Conservation (phyloP, 352 stramenopile genomes). For the Phytophthora pistaciae region DNA sequence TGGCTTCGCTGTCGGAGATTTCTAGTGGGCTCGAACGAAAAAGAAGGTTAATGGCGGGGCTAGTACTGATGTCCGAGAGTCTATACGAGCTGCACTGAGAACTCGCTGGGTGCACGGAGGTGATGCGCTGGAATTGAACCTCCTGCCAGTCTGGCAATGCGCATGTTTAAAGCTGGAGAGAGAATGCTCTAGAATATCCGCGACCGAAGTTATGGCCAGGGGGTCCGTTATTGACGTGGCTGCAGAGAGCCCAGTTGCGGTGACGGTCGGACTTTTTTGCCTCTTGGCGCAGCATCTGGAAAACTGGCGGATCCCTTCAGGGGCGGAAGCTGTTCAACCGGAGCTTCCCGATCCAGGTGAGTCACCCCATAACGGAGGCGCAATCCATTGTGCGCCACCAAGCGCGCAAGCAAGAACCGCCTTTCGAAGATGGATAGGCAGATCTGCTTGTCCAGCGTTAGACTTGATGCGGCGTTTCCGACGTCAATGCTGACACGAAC, state of each 20-base stretch:
- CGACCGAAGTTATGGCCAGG: neutral
- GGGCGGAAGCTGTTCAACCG: neutral
- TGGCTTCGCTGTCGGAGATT: slow-evolving; percentile 1
- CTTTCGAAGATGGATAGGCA: neutral
- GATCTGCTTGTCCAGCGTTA: neutral
- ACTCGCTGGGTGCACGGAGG: neutral
- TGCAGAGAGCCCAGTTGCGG: slow-evolving; percentile 21
- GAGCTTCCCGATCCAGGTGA: neutral
- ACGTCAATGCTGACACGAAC: neutral
- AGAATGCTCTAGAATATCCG: slow-evolving; percentile 8
- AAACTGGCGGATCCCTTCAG: neutral
- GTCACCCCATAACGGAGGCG: neutral
- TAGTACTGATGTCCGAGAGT: neutral
- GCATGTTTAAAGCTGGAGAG: neutral
- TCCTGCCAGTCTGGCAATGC: neutral
- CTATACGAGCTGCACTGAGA: neutral
- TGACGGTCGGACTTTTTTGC: neutral
- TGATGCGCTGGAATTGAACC: neutral
- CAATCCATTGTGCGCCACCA: neutral
- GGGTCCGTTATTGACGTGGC: slow-evolving; percentile 24
- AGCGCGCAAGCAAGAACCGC: neutral
- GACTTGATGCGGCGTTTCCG: neutral
- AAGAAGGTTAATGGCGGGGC: slow-evolving; percentile 1
- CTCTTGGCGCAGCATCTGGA: slow-evolving; percentile 4
- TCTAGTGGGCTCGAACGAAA: neutral